Conservation (phyloP, 2,329 filamentous ascomycete genomes). For the Exophiala sp. region DNA sequence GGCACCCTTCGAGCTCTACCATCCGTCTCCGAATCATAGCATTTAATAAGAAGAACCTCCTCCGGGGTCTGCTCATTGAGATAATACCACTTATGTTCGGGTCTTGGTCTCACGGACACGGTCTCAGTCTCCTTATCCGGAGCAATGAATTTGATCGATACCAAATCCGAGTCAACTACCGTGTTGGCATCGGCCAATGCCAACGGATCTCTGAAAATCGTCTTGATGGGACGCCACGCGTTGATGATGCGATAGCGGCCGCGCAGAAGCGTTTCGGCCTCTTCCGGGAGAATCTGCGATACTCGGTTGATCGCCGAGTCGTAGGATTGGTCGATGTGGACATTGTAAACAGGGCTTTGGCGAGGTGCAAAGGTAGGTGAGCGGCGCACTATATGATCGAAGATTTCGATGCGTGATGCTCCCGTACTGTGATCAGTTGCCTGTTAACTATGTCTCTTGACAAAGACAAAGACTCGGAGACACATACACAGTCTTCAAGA, state of each 20-base stretch:
- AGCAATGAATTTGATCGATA: conserved; percentile 31
- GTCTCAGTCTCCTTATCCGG: no score
- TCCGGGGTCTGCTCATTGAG: no score
- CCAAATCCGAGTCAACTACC: conserved; percentile 52
- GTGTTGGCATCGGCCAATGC: conserved; percentile 61
- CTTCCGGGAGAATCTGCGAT: not conserved
- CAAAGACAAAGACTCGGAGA: not conserved
- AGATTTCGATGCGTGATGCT: not conserved
- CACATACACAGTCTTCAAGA: not conserved
- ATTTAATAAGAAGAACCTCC: no score
- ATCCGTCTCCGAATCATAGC: no score
- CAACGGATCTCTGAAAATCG: conserved; percentile 59
- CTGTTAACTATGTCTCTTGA: no score
- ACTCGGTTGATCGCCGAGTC: not conserved
- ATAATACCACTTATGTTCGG: no score
- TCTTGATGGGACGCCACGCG: conserved; percentile 61
- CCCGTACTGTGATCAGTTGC: not conserved
- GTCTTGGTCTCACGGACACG: no score
- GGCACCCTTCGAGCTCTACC: no score
- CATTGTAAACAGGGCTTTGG: not conserved
- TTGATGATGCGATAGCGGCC: not conserved
- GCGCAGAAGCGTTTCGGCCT: not conserved
- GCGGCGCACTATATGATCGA: conserved; percentile 1
- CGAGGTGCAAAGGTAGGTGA: no score
- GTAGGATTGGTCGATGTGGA: not conserved